Percentiles rank a stretch among this genome's conserved stretches.
Conservation (phyloP, 2,329 filamentous ascomycete genomes). For the Cladosporium sp. region DNA sequence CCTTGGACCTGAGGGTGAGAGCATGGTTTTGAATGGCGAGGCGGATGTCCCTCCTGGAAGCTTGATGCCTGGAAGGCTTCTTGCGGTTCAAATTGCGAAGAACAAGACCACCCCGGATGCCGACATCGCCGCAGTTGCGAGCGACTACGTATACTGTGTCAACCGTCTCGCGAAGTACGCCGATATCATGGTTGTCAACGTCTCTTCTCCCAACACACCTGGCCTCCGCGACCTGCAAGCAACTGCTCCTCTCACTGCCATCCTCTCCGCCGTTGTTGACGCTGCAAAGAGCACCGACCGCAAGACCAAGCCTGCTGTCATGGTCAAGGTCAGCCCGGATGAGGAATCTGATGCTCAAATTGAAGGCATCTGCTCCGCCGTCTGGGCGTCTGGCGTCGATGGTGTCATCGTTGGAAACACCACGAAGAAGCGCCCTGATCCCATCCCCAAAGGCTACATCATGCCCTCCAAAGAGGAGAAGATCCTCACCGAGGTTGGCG, state of each 20-base stretch:
- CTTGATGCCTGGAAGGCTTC: slow-evolving; percentile 64
- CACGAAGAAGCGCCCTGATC: slow-evolving; percentile 70
- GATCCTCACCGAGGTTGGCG: slow-evolving; percentile 70
- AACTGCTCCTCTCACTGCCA: slow-evolving; percentile 70
- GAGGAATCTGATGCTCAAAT: slow-evolving; percentile 83
- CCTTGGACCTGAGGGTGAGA: slow-evolving; percentile 56
- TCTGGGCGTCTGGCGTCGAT: slow-evolving; percentile 78
- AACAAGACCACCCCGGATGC: slow-evolving; percentile 86
- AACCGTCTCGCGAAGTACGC: slow-evolving; percentile 76
- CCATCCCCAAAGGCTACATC: slow-evolving; percentile 60
- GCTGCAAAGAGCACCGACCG: slow-evolving; percentile 65
- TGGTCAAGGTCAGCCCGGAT: slow-evolving; percentile 98
- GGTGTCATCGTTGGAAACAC: slow-evolving; percentile 97
- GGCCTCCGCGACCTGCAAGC: slow-evolving; percentile 83
- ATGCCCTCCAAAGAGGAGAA: slow-evolving; percentile 61
- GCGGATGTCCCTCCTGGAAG: slow-evolving; percentile 76
- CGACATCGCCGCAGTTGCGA: slow-evolving; percentile 73
- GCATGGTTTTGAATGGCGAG: slow-evolving; percentile 68
- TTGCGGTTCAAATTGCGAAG: slow-evolving; percentile 93
- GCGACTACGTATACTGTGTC: slow-evolving; percentile 84
- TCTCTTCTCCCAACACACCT: slow-evolving; percentile 93
- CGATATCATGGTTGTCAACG: slow-evolving; percentile 95
- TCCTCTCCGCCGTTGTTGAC: slow-evolving; percentile 75
- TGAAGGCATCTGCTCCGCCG: slow-evolving; percentile 78
- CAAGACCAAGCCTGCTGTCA: slow-evolving; percentile 70